Base-by-base conservation (phyloP, 805 yeast genomes). In the Sugiyamaella smithiae region DNA sequence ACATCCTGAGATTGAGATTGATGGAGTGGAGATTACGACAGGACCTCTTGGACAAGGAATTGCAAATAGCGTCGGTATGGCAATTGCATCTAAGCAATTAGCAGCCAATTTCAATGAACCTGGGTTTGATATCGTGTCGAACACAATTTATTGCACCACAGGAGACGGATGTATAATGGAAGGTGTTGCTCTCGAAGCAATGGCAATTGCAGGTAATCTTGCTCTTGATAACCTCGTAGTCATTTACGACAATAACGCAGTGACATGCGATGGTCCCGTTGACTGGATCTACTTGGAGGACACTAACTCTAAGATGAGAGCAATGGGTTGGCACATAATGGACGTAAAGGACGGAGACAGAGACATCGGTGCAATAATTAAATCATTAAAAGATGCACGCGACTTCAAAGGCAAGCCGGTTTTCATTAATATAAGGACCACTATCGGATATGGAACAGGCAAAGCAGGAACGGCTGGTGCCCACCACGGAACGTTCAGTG, bases 11-110 rank as follows among this genome's bases (percentile, higher is more conserved):
- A 67, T 65, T 32, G 73, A 69, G 49, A 51, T 52, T 20, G 61
- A 63, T 46, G 67, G 67, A 11, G 59, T 69, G 24, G 74, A 70
- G 52, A 62, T 68, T 45, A 69, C 73, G 24, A 70, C 72, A 8
- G 73, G 73, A 22, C 69, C 72, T n/a, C 52, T 70, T 28, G 74
- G 74, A n/a, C 74, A 70, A 57, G 74, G 74, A 45, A 60, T 70
- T 23, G 57, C 73, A 20, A 70, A 70, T 51, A 64, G 70, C 9
- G 71, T 70, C 12, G 74, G 74, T 9, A 46, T 70, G 43, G 74
- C 74, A 4, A 60, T 69, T 20, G 73, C 73, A 20, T 41, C 63
- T 5, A 68, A 68, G 48, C 65, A 69, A 42, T 57, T 70, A 44
- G 62, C 48, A 9, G 70, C 66, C 8, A 62, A 61, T 20, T 70